These are phyloP conservation scores for Beverwykella pulmonaria DNA, from an alignment of 495 filamentous ascomycete genomes.

Conservation along the genomic window DNA sequence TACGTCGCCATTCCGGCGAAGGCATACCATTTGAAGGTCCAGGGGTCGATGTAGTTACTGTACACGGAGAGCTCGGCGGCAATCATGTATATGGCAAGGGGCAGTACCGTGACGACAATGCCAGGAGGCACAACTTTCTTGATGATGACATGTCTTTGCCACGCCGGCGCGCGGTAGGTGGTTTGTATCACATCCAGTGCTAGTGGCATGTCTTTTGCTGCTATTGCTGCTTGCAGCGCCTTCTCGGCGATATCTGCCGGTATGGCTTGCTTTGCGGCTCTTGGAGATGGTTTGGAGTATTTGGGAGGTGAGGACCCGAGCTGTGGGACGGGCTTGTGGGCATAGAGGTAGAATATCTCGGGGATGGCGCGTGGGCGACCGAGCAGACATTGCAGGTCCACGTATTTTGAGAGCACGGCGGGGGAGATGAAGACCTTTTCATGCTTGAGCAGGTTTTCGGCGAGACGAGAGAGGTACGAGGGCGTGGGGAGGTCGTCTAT, in stretches of 20 bases:
- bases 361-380: slow-evolving; percentile 73
- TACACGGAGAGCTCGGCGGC: slow-evolving; percentile 61
- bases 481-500: slow-evolving; percentile 18
- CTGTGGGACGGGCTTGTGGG: slow-evolving; percentile 74
- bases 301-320: slow-evolving; percentile 59
- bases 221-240: slow-evolving; percentile 77
- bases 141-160: slow-evolving; percentile 65
- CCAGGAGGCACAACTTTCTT: slow-evolving; percentile 55
- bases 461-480: slow-evolving; percentile 54
- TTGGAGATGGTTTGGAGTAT: slow-evolving; percentile 67
- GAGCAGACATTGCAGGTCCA: slow-evolving; percentile 71
- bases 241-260: slow-evolving; percentile 63
- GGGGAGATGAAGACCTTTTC: slow-evolving; percentile 82
- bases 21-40: slow-evolving; percentile 70
- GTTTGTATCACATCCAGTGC: slow-evolving; percentile 79
- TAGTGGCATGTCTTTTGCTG: slow-evolving; percentile 70
- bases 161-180: slow-evolving; percentile 74
- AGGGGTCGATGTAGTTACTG: slow-evolving; percentile 72
- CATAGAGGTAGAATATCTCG: slow-evolving; percentile 77
- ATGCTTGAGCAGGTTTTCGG: slow-evolving; percentile 69
- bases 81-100: slow-evolving; percentile 68
- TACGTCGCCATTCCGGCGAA: slow-evolving; percentile 83
- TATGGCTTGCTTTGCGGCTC: slow-evolving; percentile 69
- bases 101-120: slow-evolving; percentile 60
- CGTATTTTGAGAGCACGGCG: slow-evolving; percentile 66